Percentiles rank a stretch among this genome's conserved stretches.
These are phyloP conservation scores for Aspergillus niger DNA, from an alignment of 2,329 filamentous ascomycete genomes.

Conservation along the genomic window DNA sequence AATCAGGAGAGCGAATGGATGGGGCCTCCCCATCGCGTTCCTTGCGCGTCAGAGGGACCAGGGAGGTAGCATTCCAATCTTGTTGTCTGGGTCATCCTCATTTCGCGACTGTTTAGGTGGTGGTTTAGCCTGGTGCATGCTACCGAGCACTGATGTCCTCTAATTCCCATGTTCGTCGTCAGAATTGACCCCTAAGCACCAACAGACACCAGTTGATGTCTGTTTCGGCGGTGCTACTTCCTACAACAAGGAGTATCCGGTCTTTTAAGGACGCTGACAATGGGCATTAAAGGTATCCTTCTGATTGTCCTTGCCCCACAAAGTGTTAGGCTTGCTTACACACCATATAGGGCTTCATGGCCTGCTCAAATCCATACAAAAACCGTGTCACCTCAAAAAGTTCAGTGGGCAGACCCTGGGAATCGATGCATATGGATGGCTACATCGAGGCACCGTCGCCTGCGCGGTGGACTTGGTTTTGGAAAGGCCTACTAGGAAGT, in stretches of 20 bases:
- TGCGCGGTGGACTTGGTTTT: slow-evolving; percentile 90
- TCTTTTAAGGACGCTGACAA: slow-evolving; percentile 33
- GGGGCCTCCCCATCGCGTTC: slow-evolving; percentile 27
- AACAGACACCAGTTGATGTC: slow-evolving; percentile 17
- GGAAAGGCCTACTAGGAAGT: slow-evolving; percentile 86
- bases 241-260: slow-evolving; percentile 32
- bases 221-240: slow-evolving; percentile 28
- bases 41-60: slow-evolving; percentile 34
- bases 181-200: slow-evolving; percentile 10
- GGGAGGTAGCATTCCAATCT: slow-evolving; percentile 37
- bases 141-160: slow-evolving; percentile 5
- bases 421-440: slow-evolving; percentile 98
- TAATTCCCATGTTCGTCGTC: neutral
- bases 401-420: slow-evolving; percentile 85
- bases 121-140: slow-evolving; percentile 2
- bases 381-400: slow-evolving; percentile 80
- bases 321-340: slow-evolving; percentile 9
- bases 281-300: slow-evolving; percentile 49
- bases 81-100: slow-evolving; percentile 25
- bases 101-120: slow-evolving; percentile 10
- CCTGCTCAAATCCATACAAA: slow-evolving; percentile 94
- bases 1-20: slow-evolving; percentile 19
- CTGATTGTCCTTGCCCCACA: slow-evolving; percentile 3
- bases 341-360: slow-evolving; percentile 71
- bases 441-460: slow-evolving; percentile 86